Base-by-base conservation (phyloP, 2,329 filamentous ascomycete species). In the Teratosphaeriaceae sp. region DNA sequence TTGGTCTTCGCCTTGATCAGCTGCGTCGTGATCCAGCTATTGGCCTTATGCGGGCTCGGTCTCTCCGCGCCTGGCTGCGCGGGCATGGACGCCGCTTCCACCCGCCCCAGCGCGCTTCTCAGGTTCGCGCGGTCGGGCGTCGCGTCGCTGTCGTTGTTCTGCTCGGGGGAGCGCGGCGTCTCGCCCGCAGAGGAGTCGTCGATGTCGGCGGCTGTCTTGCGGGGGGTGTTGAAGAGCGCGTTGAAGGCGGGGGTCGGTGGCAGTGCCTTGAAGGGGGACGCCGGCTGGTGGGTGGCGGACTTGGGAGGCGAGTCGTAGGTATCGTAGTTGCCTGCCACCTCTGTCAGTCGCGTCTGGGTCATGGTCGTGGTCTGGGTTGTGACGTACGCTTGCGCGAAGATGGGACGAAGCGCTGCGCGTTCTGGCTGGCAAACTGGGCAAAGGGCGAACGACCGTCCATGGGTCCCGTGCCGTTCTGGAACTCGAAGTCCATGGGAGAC, bases 401-500 rank as follows among this genome's bases (percentile, higher is more conserved):
- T 38, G 49, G 48, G 45, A 47, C 45, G 46, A 55, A 49, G 39
- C 55, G 48, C 45, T 63, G 59, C 21, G 61, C 49, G 47, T 63
- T 65, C 41, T 67, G 56, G 53, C 56, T n/a, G n/a, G n/a, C 57
- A 27, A 65, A 23, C 39, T 60, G 55, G 18, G 59, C 60, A 47
- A 74, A 76, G 1, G 72, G 72, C 29, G 72, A 75, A 37, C 59
- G 61, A 21, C 57, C 55, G 54, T 75, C 70, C 2, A 71, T 49
- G 3, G 68, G 68, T 18, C 70, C 72, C 2, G 57, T 64, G 23
- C 62, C 55, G 50, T 74, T 74, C 42, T 71, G 58, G 53, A 65
- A 77, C 53, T 74, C 66, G 58, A 73, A 77, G 59, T 77, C 74
- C 74, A 77, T 77, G 13, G 49, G 49, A n/a, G 36, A 38, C 15